Base-by-base conservation (phyloP, 2,329 filamentous ascomycete genomes). In the Penicillium sp. region DNA sequence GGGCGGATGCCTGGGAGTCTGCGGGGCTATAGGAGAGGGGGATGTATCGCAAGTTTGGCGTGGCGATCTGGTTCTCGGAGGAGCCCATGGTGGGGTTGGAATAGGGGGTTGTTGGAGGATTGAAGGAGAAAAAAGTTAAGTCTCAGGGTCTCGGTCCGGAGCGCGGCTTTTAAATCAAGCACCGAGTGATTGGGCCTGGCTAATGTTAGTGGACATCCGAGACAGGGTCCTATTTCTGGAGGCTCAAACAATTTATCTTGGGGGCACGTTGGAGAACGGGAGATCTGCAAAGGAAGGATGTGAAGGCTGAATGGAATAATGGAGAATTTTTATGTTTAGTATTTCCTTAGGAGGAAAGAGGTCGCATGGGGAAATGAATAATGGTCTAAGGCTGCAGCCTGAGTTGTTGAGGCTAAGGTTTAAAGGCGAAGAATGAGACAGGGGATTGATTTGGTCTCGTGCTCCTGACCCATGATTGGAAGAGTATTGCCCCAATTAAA, bases 1-100 rank as follows among this genome's bases (percentile, higher is more conserved):
- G 81, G 53, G 93, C 93, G 21, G 93, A 96, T 57, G 85, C 82
- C 63, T 93, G 85, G 29, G 90, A 89, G 72, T 96, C 87, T 65
- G 85, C 80, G 74, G 86, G 86, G 75, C 91, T 88, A 81, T 96
- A 97, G 65, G 83, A 84, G 61, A 93, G 83, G 54, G 91, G 85
- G 57, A 98, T 90, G 77, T 84, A 80, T 61, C 77, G 73, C 27
- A 74, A 62, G 47, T 70, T 57, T 23, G 66, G 57, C 44, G 62
- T 57, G 45, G 53, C 57, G 50, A 56, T 59, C 29, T 58, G 53
- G 53, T 50, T 61, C 27, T 67, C 53, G 50, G 50, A 57, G 50
- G 69, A 71, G 53, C 66, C 67, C 69, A 72, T 72, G 51, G 21
- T 64, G 59, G 58, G 52, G 45, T 47, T 54, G 48, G 35, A 50